Percentiles rank a stretch among this genome's conserved stretches.
Conservation (phyloP, 306 rosid genomes). For the Corylus heterophylla region DNA sequence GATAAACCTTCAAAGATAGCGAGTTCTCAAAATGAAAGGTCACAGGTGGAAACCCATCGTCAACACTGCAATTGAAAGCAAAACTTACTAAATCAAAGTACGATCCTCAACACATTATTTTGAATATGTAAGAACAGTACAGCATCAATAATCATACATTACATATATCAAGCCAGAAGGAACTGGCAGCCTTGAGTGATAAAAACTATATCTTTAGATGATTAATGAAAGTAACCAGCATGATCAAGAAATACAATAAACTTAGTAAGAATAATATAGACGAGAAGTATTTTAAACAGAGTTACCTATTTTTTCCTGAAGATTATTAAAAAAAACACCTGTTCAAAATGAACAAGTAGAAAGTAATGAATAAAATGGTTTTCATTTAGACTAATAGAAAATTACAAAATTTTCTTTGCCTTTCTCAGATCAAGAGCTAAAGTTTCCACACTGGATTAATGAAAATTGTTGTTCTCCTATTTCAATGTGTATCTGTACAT, state of each 20-base stretch:
- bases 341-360: constrained; percentile 8
- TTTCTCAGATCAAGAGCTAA: neutral
- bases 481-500: neutral
- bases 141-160: constrained; percentile 9
- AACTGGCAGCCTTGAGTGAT: neutral
- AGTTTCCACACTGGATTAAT: neutral
- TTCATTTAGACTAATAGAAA: neutral
- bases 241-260: constrained; percentile 10
- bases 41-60: constrained; percentile 86
- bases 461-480: neutral
- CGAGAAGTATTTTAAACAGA: constrained; percentile 7
- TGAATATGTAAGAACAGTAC: constrained; percentile 7
- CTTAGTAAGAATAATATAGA: neutral
- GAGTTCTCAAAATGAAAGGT: constrained; percentile 80
- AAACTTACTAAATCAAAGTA: neutral
- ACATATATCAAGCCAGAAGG: neutral
- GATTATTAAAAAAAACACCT: neutral
- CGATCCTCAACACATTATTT: neutral
- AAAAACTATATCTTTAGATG: neutral
- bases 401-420: neutral
- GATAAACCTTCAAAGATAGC: constrained; percentile 86
- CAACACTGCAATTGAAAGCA: constrained; percentile 60
- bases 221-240: constrained; percentile 12
- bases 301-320: constrained; percentile 4
- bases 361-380: neutral